Percentiles rank a stretch among this genome's conserved stretches.
These are phyloP conservation scores for Solanum chiquidenum DNA, from an alignment of 257 asterid species.

Conservation along the genomic window DNA sequence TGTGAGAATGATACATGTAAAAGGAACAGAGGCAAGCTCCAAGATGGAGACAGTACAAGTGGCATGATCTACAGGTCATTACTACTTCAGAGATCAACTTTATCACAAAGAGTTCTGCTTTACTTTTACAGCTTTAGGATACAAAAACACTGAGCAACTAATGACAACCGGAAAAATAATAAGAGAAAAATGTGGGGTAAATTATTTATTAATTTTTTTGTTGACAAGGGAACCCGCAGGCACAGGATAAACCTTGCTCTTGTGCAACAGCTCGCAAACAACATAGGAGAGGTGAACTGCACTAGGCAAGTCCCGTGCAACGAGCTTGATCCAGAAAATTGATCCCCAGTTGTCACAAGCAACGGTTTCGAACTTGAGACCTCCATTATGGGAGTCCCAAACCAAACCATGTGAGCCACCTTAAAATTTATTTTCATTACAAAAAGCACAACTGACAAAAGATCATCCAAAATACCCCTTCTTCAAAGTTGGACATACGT, in stretches of 20 bases:
- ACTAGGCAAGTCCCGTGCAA: background rate
- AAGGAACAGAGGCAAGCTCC: background rate
- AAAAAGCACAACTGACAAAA: background rate
- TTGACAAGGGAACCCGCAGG: background rate
- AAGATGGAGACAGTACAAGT: background rate
- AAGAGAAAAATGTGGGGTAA: background rate
- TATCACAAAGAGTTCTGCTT: background rate
- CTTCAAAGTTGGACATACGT: background rate
- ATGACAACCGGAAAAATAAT: background rate
- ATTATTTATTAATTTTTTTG: background rate
- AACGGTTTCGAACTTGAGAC: background rate
- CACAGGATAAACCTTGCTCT: background rate
- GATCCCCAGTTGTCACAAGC: background rate
- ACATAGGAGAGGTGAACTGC: background rate
- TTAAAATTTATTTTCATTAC: background rate
- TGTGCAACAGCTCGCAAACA: background rate
- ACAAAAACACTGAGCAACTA: background rate
- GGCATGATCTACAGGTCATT: background rate
- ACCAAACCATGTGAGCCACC: background rate
- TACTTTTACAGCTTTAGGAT: background rate
- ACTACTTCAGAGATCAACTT: background rate
- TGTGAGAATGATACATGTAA: background rate
- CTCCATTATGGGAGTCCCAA: background rate
- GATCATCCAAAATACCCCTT: background rate
- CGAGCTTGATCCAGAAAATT: background rate